phyloP scores from a whole-genome alignment of 139 green algal species.

The Zygnema cylindricum region DNA sequence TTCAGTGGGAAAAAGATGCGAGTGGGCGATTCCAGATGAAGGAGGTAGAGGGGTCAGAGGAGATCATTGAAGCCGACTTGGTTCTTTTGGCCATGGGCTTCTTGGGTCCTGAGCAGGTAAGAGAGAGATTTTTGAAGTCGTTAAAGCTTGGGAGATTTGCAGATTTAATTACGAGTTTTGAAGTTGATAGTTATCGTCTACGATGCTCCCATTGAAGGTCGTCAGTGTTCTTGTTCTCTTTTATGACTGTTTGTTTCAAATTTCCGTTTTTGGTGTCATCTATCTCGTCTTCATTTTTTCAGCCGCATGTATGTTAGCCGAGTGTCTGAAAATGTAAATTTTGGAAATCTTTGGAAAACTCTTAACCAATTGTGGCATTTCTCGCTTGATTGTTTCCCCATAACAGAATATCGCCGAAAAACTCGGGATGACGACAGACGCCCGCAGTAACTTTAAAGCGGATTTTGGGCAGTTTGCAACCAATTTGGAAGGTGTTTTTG shows the following conservation, averaged over 20 bases:
- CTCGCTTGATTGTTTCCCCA: no score
- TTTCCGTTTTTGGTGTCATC: background rate
- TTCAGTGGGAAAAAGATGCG: conserved; percentile 55
- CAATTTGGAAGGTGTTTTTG: conserved; percentile 89
- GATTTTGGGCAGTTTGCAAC: conserved; percentile 88
- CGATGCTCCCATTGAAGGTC: no score
- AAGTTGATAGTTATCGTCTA: no score
- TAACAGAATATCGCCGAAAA: conserved; percentile 60
- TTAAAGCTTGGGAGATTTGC: no score
- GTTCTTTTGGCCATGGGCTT: conserved; percentile 96
- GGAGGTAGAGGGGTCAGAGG: conserved; percentile 76
- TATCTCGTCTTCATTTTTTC: no score
- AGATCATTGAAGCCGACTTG: conserved; percentile 87
- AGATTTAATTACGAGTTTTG: no score
- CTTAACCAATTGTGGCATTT: no score
- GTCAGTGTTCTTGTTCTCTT: no score
- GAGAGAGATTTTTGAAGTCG: no score
- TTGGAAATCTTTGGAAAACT: no score
- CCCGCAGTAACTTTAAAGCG: conserved; percentile 94
- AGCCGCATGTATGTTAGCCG: no score
- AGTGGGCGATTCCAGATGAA: conserved; percentile 68
- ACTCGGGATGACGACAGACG: conserved; percentile 81
- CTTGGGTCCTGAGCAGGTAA: conserved; percentile 86
- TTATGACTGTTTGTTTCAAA: background rate
- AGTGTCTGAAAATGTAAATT: no score